Percentiles rank a stretch among this genome's conserved stretches.
These are phyloP conservation scores for Colletotrichum sp. DNA, from an alignment of 2,329 filamentous ascomycete species.

Conservation along the genomic window DNA sequence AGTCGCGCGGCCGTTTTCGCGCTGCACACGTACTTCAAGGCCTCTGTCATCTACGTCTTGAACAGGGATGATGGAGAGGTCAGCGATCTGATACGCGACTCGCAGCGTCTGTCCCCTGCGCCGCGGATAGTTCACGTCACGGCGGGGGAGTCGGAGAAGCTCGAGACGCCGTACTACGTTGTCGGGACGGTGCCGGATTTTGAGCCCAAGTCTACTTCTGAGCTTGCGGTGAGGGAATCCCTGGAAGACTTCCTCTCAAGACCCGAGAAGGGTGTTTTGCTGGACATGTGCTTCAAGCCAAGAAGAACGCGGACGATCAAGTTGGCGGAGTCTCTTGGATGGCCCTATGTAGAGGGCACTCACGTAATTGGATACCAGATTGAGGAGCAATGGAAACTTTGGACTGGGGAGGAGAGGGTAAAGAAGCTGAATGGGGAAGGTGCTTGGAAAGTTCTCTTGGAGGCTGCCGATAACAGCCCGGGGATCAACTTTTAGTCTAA, in stretches of 20 bases:
- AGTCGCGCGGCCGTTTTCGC: constrained; percentile 43
- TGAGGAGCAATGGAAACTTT: constrained; percentile 41
- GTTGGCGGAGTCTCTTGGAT: constrained; percentile 33
- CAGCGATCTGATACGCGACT: constrained; percentile 28
- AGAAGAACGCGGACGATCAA: constrained; percentile 39
- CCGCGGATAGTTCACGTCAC: constrained; percentile 34
- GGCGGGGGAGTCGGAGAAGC: constrained; percentile 24
- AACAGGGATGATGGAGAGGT: constrained; percentile 38
- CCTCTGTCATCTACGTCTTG: constrained; percentile 36
- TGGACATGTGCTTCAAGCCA: constrained; percentile 49
- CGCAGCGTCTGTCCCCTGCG: constrained; percentile 17
- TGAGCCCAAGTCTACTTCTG: constrained; percentile 31
- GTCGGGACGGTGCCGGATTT: constrained; percentile 43
- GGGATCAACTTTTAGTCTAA: constrained; percentile 34
- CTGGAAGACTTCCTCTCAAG: constrained; percentile 31
- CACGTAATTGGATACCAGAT: constrained; percentile 46
- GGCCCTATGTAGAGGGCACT: constrained; percentile 42
- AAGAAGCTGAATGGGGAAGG: constrained; percentile 28
- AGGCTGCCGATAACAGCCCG: constrained; percentile 32
- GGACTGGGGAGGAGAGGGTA: constrained; percentile 34
- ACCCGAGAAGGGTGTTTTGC: constrained; percentile 33
- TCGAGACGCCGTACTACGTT: constrained; percentile 35
- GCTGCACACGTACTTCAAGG: constrained; percentile 30
- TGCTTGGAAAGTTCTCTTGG: constrained; percentile 34
- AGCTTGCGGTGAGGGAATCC: constrained; percentile 29